Evolutionary conservation across 108 stramenopile genomes (phyloP).

Genomic region (Cyclotella cryptica): DNA sequence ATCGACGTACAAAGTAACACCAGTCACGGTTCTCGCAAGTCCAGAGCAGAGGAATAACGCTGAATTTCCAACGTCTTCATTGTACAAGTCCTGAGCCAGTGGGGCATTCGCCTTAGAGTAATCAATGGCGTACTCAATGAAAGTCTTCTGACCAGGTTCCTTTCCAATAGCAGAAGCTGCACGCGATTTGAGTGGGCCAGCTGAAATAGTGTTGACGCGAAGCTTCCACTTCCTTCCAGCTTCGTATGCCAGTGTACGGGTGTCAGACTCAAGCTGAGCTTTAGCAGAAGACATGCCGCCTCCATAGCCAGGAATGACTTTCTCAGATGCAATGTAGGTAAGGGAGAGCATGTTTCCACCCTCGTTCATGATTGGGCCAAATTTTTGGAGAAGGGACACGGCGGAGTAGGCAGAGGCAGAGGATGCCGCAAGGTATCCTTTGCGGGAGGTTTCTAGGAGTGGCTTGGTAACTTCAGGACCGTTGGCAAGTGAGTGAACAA

Average conservation of each 20-base stretch:
- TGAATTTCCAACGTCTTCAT: slow-evolving; percentile 96
- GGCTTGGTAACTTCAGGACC: slow-evolving; percentile 99
- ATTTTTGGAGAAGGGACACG: slow-evolving; percentile 94
- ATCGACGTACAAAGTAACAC: slow-evolving; percentile 93
- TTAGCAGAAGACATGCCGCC: slow-evolving; percentile 99
- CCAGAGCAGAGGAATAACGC: slow-evolving; percentile 92
- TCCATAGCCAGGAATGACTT: slow-evolving; percentile 98
- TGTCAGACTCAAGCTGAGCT: slow-evolving; percentile 97
- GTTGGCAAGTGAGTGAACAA: slow-evolving; percentile 98
- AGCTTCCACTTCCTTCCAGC: slow-evolving; percentile 95
- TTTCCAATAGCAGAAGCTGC: slow-evolving; percentile 95
- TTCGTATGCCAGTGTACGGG: slow-evolving; percentile 95
- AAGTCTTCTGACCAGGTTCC: slow-evolving; percentile 94
- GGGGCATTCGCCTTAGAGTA: slow-evolving; percentile 97
- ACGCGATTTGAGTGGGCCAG: slow-evolving; percentile 97
- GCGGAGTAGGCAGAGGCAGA: slow-evolving; percentile 97
- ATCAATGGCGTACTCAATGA: slow-evolving; percentile 98
- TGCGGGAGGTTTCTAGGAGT: slow-evolving; percentile 94
- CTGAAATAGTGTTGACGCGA: slow-evolving; percentile 97
- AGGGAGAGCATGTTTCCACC: slow-evolving; percentile 93
- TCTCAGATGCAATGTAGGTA: slow-evolving; percentile 98
- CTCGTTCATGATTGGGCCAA: slow-evolving; percentile 97
- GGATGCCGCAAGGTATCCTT: slow-evolving; percentile 97
- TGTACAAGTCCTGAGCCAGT: slow-evolving; percentile 95
- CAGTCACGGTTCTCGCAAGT: slow-evolving; percentile 92